Evolutionary conservation across 768 basidiomycete species (phyloP), one percentile per base, ranked within the genome.

Genomic region (Pulveroboletus sp.): DNA sequence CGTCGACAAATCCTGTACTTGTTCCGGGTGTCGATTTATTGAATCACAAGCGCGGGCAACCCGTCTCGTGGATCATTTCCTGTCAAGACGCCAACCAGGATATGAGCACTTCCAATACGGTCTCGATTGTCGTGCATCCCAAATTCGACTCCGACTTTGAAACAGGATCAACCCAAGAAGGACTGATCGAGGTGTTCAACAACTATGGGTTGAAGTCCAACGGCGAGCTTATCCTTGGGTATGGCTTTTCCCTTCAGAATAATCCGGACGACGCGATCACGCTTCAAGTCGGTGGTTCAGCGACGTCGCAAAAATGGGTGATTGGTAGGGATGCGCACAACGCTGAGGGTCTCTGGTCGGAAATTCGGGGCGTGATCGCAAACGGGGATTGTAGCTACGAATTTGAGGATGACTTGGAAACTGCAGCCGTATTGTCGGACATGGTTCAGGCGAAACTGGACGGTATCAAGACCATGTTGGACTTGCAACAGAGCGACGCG

Each of bases 141-240:
- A 43, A 31, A 82, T 54, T 44, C n/a, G 40, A 51, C 7, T 1
- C 37, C n/a, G 46, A 49, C 8, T 2, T 8, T 3, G 43, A 65
- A 59, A 1, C 43, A 71, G 0, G 69, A 8, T 21, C 37, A 6
- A 0, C 73, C 4, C 53, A 55, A 1, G 53, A 67, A 1, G 77
- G 75, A 14, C 60, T 73, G 43, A 10, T 50, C 28, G 54, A 63
- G 64, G 71, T 94, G 17, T 82, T 85, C 71, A 95, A 93, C 71
- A 95, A 95, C 64, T 96, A 96, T 65, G 94, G 93, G 0, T 79
- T 84, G 0, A 96, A 96, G 64, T 82, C 91, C 0, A 94, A 95
- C 65, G 77, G 89, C 26, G 90, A 94, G 67, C 77, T 97, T 39
- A 81, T 97, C 40, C 76, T 97, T 5, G 92, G 89, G 6, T 97